Conservation (phyloP, 2,329 filamentous ascomycete genomes). For the Botryotinia convoluta region DNA sequence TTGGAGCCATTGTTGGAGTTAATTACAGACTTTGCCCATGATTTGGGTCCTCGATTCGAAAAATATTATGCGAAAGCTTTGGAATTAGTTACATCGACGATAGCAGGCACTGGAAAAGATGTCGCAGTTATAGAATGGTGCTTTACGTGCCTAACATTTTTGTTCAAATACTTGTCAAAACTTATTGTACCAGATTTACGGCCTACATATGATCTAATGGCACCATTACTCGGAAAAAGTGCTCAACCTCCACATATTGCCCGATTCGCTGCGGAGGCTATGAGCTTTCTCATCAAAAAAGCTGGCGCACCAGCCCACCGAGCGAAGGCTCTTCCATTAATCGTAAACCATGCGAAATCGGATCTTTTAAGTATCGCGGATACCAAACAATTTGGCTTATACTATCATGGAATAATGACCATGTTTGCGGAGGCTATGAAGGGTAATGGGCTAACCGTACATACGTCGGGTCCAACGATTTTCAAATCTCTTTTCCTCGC, state of each 20-base stretch:
- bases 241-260: slow-evolving; percentile 83
- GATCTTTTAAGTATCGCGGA: slow-evolving; percentile 59
- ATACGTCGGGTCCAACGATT: slow-evolving; percentile 57
- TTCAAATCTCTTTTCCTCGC: slow-evolving; percentile 49
- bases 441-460: slow-evolving; percentile 56
- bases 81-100: slow-evolving; percentile 67
- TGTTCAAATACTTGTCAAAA: slow-evolving; percentile 95
- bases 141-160: slow-evolving; percentile 87
- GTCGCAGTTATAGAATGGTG: slow-evolving; percentile 97
- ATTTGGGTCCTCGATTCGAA: slow-evolving; percentile 83
- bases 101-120: slow-evolving; percentile 74
- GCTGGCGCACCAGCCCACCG: slow-evolving; percentile 75
- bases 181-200: slow-evolving; percentile 81
- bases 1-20: slow-evolving; percentile 85
- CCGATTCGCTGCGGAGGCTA: slow-evolving; percentile 88
- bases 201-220: slow-evolving; percentile 79
- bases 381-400: slow-evolving; percentile 62
- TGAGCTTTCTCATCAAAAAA: slow-evolving; percentile 92
- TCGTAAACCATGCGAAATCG: slow-evolving; percentile 69
- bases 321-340: slow-evolving; percentile 65
- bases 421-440: slow-evolving; percentile 83
- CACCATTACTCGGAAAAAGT: slow-evolving; percentile 78
- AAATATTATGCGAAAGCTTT: slow-evolving; percentile 79
- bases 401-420: slow-evolving; percentile 85
- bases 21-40: slow-evolving; percentile 92